A percentile compares a stretch with the other conserved stretches of the same genome.
phyloP scores from a whole-genome alignment of 306 rosid genomes.

The Astragalus glycyphyllos region DNA sequence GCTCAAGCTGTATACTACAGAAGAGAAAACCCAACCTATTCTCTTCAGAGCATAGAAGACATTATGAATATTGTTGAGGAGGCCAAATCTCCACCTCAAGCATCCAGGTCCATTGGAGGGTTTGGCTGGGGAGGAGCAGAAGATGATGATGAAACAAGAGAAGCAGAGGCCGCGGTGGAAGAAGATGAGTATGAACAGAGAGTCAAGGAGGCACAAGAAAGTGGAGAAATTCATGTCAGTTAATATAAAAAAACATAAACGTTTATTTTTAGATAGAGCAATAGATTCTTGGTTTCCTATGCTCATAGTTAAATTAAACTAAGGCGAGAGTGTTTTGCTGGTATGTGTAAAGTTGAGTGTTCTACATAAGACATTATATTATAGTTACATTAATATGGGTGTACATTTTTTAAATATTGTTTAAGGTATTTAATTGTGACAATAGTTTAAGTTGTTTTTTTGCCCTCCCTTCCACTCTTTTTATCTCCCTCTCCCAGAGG shows the following conservation, averaged over 20 bases:
- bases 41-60: conserved; percentile 71
- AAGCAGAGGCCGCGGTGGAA: conserved; percentile 45
- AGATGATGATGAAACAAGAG: conserved; percentile 62
- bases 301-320: conserved; percentile 43
- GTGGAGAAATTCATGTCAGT: conserved; percentile 65
- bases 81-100: conserved; percentile 65
- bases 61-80: conserved; percentile 81
- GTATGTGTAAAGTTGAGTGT: conserved; percentile 52
- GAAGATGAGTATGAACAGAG: conserved; percentile 78
- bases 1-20: conserved; percentile 75
- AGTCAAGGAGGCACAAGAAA: conserved; percentile 79
- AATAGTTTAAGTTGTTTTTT: conserved; percentile 41
- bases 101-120: conserved; percentile 64
- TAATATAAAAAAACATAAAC: conserved; percentile 26
- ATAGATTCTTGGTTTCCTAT: conserved; percentile 52
- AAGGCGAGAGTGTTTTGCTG: conserved; percentile 43
- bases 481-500: too few species aligned
- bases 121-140: conserved; percentile 78
- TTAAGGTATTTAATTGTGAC: conserved; percentile 34
- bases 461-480: not conserved
- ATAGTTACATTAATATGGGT: conserved; percentile 48
- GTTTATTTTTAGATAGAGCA: conserved; percentile 40
- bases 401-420: conserved; percentile 48
- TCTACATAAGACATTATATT: conserved; percentile 45
- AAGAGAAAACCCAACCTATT: conserved; percentile 79